Evolutionary conservation across 179 eudicot genomes (phyloP).

Genomic region (Sideroxylon spinosum): DNA sequence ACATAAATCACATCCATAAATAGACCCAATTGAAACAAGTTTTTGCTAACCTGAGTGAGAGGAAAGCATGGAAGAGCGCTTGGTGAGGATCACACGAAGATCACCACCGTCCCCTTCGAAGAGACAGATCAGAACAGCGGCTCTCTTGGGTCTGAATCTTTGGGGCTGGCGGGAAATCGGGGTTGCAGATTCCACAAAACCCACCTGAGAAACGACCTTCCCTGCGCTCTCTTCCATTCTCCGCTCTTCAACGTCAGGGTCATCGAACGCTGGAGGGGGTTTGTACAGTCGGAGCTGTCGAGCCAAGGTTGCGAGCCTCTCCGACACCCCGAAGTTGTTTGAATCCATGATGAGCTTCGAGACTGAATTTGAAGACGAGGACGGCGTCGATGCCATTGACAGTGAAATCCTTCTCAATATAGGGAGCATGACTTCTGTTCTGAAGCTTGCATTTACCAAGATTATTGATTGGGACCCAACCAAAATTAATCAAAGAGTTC

Average conservation of each 20-base stretch:
- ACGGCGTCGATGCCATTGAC: neutral
- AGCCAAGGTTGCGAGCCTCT: conserved; percentile 45
- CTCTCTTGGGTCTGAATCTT: conserved; percentile 57
- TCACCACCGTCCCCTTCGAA: conserved; percentile 64
- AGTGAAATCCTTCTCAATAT: neutral
- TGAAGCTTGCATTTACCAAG: no score
- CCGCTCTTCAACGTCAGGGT: conserved; percentile 26
- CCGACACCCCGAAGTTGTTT: conserved; percentile 17
- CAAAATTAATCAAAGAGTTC: no score
- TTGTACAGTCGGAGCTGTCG: conserved; percentile 71
- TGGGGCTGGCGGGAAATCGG: conserved; percentile 35
- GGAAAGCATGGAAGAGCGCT: conserved; percentile 76
- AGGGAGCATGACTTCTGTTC: neutral
- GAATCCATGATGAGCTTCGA: conserved; percentile 14
- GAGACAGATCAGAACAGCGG: conserved; percentile 81
- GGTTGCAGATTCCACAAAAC: conserved; percentile 64
- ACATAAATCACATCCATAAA: neutral
- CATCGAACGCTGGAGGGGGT: conserved; percentile 39
- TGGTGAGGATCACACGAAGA: conserved; percentile 79
- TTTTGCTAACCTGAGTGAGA: conserved; percentile 68
- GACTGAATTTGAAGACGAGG: neutral
- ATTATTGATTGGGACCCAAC: neutral
- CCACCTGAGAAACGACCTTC: conserved; percentile 62
- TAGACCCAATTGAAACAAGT: neutral
- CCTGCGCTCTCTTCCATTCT: conserved; percentile 38